Conservation (phyloP, 495 filamentous ascomycete species). For the Cairneyella variabilis region DNA sequence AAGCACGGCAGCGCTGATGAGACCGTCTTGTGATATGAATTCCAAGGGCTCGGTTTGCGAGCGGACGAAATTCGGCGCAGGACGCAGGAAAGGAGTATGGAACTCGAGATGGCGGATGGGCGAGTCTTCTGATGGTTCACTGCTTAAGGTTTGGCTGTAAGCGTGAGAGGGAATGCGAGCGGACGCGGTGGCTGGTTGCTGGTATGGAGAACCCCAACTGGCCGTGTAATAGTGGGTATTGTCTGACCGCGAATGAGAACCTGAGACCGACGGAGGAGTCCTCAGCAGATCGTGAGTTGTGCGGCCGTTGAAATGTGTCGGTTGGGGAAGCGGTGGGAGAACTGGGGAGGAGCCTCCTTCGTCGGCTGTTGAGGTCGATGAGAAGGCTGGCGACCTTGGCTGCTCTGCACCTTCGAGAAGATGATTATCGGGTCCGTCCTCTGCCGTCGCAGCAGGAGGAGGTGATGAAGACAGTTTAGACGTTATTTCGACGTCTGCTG, state of each 20-base stretch:
- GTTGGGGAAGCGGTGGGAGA: slow-evolving; percentile 48
- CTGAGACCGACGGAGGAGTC: slow-evolving; percentile 36
- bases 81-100: slow-evolving; percentile 49
- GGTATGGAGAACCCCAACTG: slow-evolving; percentile 74
- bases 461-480: slow-evolving; percentile 45
- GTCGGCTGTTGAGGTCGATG: slow-evolving; percentile 48
- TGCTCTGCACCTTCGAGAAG: slow-evolving; percentile 1
- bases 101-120: slow-evolving; percentile 41
- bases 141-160: slow-evolving; percentile 45
- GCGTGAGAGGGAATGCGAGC: slow-evolving; percentile 32
- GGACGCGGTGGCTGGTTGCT: slow-evolving; percentile 34
- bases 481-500: slow-evolving; percentile 37
- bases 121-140: slow-evolving; percentile 48
- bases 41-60: slow-evolving; percentile 32
- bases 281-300: slow-evolving; percentile 43
- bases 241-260: background rate
- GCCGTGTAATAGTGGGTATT: slow-evolving; percentile 53
- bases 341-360: slow-evolving; percentile 46
- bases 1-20: slow-evolving; percentile 47
- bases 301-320: slow-evolving; percentile 43
- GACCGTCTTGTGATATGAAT: slow-evolving; percentile 32
- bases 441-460: slow-evolving; percentile 51
- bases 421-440: slow-evolving; percentile 36
- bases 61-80: slow-evolving; percentile 34
- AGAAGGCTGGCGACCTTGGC: slow-evolving; percentile 37